phyloP scores from a whole-genome alignment of 805 yeast species.

The Candida orba region DNA sequence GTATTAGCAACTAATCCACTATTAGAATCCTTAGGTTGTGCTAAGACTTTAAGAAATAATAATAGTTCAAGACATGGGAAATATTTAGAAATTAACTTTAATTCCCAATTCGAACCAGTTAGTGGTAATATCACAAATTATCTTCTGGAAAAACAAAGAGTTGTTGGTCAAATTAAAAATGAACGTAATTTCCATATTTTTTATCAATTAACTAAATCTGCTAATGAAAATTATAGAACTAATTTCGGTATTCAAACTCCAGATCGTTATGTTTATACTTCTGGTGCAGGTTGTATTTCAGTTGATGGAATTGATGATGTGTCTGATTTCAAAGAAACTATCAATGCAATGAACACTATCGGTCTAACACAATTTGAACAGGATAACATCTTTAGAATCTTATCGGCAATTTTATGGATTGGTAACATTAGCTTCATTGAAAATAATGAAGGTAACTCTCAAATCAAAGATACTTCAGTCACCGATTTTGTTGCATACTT shows the following conservation, averaged over 20 bases:
- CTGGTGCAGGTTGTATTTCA: constrained; percentile 74
- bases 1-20: constrained; percentile 94
- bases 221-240: constrained; percentile 77
- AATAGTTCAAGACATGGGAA: constrained; percentile 91
- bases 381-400: constrained; percentile 79
- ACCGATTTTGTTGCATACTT: constrained; percentile 91
- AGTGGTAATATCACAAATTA: constrained; percentile 96
- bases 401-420: constrained; percentile 86
- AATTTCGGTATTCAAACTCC: constrained; percentile 88
- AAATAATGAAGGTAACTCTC: constrained; percentile 80
- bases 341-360: constrained; percentile 80
- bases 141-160: constrained; percentile 89
- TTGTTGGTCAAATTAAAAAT: constrained; percentile 85
- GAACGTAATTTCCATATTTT: constrained; percentile 97
- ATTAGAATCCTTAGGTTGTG: constrained; percentile 89
- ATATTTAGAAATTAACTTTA: constrained; percentile 86
- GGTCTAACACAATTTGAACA: constrained; percentile 80
- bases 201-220: constrained; percentile 91
- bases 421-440: constrained; percentile 87
- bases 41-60: constrained; percentile 82
- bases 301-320: constrained; percentile 85
- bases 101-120: constrained; percentile 75
- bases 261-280: constrained; percentile 85
- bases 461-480: constrained; percentile 79
- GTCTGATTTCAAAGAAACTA: constrained; percentile 71